Evolutionary conservation across 805 yeast species (phyloP).

Genomic region (Barnettozyma vustinii): DNA sequence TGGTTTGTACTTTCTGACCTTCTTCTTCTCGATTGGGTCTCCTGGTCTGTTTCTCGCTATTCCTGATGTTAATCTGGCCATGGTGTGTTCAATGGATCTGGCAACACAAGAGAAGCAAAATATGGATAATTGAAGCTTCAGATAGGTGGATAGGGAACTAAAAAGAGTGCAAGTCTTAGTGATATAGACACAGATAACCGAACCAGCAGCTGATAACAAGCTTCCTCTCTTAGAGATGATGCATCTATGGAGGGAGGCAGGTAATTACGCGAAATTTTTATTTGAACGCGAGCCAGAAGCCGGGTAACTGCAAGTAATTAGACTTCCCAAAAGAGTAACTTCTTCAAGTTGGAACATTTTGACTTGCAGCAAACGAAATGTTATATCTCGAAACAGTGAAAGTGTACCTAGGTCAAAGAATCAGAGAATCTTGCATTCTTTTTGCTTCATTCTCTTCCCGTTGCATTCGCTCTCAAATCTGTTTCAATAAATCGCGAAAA

Average conservation of each 20-base stretch:
- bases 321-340: not conserved
- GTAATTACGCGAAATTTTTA: not conserved
- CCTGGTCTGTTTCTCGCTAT: slow-evolving; percentile 44
- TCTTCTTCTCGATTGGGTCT: slow-evolving; percentile 41
- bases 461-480: not conserved
- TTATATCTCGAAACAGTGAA: not conserved
- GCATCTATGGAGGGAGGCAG: not conserved
- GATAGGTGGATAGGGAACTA: not conserved
- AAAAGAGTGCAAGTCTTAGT: not conserved
- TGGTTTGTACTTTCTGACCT: slow-evolving; percentile 50
- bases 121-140: too few relatives aligned
- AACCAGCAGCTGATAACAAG: not conserved
- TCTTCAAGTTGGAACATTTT: not conserved
- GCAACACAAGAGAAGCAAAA: not conserved
- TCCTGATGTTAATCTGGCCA: slow-evolving; percentile 3
- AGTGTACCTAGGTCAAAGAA: too few relatives aligned
- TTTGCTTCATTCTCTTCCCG: too few relatives aligned
- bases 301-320: not conserved
- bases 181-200: not conserved
- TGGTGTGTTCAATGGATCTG: not conserved
- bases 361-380: not conserved
- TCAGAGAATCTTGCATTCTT: too few relatives aligned
- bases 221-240: not conserved
- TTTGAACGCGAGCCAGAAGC: not conserved
- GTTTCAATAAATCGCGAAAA: not conserved